phyloP scores from a whole-genome alignment of 2,329 filamentous ascomycete species.

The Pseudogymnoascus sp. region DNA sequence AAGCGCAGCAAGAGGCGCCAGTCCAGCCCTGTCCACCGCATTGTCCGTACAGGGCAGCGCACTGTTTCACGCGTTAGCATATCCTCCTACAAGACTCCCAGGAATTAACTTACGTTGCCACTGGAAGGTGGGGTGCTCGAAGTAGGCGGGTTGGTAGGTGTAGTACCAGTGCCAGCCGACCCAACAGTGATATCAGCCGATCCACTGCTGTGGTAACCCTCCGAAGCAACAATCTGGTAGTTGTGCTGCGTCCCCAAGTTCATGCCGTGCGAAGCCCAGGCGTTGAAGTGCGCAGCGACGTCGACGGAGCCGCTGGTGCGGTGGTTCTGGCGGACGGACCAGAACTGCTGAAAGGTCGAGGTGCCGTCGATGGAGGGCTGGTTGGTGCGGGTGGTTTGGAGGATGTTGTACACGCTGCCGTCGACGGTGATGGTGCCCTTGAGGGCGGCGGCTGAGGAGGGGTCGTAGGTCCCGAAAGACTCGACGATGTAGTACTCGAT shows the following conservation, averaged over 20 bases:
- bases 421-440: constrained; percentile 46
- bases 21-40: background rate
- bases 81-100: background rate
- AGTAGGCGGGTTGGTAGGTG: background rate
- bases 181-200: constrained; percentile 36
- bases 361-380: constrained; percentile 38
- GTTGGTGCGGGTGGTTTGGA: constrained; percentile 30
- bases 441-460: constrained; percentile 38
- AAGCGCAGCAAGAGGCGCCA: background rate
- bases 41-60: background rate
- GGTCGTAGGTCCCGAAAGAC: constrained; percentile 43
- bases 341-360: constrained; percentile 46
- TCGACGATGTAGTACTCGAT: constrained; percentile 54
- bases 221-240: constrained; percentile 49
- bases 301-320: constrained; percentile 44
- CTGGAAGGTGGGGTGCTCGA: background rate
- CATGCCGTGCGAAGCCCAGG: constrained; percentile 43
- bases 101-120: background rate
- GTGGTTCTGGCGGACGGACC: constrained; percentile 44
- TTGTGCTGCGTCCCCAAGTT: constrained; percentile 39
- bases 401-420: constrained; percentile 43
- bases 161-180: background rate
- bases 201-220: constrained; percentile 46
- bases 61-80: background rate
- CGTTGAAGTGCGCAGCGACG: constrained; percentile 44